Conservation (phyloP, 2,329 filamentous ascomycete species). For the Venturiaceae sp. region DNA sequence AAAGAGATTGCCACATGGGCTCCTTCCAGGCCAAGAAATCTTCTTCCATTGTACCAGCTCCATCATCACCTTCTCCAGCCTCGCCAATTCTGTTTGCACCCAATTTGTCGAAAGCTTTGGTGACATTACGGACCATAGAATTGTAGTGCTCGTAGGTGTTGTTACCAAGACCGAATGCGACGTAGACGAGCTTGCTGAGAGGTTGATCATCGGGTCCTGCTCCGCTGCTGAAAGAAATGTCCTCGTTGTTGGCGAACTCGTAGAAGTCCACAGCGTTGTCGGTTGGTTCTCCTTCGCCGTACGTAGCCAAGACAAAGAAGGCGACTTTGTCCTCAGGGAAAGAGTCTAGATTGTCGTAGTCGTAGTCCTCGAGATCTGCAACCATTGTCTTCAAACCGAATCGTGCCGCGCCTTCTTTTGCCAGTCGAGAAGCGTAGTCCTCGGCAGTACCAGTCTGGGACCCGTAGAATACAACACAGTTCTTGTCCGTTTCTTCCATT, state of each 20-base stretch:
- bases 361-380: conserved; percentile 94
- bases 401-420: conserved; percentile 93
- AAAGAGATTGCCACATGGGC: conserved; percentile 88
- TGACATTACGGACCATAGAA: conserved; percentile 89
- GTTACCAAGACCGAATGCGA: conserved; percentile 93
- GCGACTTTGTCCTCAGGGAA: conserved; percentile 84
- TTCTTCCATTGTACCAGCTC: conserved; percentile 98
- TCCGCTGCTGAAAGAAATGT: conserved; percentile 69
- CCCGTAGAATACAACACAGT: conserved; percentile 97
- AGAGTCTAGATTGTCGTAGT: conserved; percentile 85
- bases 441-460: conserved; percentile 98
- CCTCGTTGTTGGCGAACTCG: conserved; percentile 83
- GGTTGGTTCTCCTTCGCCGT: conserved; percentile 95
- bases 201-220: conserved; percentile 53
- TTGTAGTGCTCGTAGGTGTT: conserved; percentile 99
- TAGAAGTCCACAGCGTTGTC: conserved; percentile 99
- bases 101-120: conserved; percentile 69
- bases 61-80: conserved; percentile 93
- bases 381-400: conserved; percentile 98
- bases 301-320: conserved; percentile 94
- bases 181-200: conserved; percentile 78
- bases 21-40: conserved; percentile 99
- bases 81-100: conserved; percentile 77
- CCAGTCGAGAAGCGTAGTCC: conserved; percentile 91
- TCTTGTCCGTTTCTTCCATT: conserved; percentile 91